Percentiles rank a stretch among this genome's conserved stretches.
phyloP scores from a whole-genome alignment of 768 basidiomycete species.

The Erythrobasidium yunnanense region DNA sequence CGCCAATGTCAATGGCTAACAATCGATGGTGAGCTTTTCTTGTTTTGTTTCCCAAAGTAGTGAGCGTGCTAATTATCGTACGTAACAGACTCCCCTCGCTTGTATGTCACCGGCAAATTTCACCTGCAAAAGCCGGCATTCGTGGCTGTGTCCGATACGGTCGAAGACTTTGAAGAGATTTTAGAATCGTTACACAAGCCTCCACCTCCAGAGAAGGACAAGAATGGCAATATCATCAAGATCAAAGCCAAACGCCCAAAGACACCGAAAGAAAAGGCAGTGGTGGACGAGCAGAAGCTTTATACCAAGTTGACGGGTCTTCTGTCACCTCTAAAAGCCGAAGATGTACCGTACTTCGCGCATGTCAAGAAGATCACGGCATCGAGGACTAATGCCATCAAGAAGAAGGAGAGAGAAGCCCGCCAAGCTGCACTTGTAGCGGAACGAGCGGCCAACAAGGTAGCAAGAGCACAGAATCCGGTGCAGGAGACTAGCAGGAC shows the following conservation, averaged over 20 bases:
- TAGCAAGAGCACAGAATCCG: too few species aligned
- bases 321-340: background rate
- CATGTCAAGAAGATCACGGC: background rate
- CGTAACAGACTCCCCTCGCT: constrained; percentile 13
- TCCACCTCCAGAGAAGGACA: background rate
- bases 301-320: background rate
- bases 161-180: background rate
- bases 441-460: background rate
- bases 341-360: constrained; percentile 6
- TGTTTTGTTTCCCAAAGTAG: background rate
- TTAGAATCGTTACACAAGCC: background rate
- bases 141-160: constrained; percentile 13
- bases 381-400: background rate
- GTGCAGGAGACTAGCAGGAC: background rate
- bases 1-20: background rate
- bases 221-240: background rate
- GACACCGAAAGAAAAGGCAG: background rate
- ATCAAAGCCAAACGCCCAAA: background rate
- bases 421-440: background rate
- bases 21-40: constrained; percentile 15
- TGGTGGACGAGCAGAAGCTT: constrained; percentile 9
- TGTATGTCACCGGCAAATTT: constrained; percentile 13
- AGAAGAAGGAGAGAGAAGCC: background rate
- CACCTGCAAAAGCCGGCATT: background rate
- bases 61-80: background rate